Percentiles rank a stretch among this genome's conserved stretches.
Conservation (phyloP, 192 early-diverging fungal genomes). For the Paraglomus brasilianum region DNA sequence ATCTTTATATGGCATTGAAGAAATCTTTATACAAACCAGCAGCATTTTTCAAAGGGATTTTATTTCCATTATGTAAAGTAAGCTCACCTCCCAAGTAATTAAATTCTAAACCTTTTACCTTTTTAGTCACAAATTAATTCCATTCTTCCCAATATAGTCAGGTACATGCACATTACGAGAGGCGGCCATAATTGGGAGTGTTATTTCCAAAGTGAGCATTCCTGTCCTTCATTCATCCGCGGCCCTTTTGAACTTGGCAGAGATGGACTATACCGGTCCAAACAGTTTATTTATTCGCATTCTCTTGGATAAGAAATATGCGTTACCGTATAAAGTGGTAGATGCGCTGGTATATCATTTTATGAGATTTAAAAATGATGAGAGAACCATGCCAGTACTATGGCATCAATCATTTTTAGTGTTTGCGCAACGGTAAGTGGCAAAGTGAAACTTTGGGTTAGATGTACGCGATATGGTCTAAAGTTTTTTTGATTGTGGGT, state of each 20-base stretch:
- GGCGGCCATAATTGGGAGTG: constrained; percentile 92
- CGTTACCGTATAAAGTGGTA: constrained; percentile 94
- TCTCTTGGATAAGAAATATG: constrained; percentile 97
- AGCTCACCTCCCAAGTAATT: neutral
- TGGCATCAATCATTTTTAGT: constrained; percentile 97
- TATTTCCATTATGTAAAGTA: constrained; percentile 91
- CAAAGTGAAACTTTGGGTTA: neutral
- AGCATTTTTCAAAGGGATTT: constrained; percentile 96
- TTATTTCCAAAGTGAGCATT: constrained; percentile 89
- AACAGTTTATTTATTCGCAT: constrained; percentile 94
- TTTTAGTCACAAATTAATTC: constrained; percentile 1
- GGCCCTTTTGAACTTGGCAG: constrained; percentile 86
- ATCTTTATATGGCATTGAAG: constrained; percentile 94
- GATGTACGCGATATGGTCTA: no score
- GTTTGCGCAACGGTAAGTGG: constrained; percentile 79
- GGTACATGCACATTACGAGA: constrained; percentile 92
- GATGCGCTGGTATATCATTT: constrained; percentile 97
- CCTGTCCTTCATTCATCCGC: constrained; percentile 95
- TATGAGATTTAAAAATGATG: constrained; percentile 82
- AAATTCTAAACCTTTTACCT: no score
- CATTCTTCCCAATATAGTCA: constrained; percentile 31
- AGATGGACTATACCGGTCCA: constrained; percentile 97
- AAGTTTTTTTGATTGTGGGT: neutral
- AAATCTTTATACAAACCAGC: constrained; percentile 96
- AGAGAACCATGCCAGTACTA: constrained; percentile 85